A percentile compares a stretch with the other conserved stretches of the same genome.
Conservation (phyloP, 192 early-diverging fungal genomes). For the Tieghemiomyces parasiticus region DNA sequence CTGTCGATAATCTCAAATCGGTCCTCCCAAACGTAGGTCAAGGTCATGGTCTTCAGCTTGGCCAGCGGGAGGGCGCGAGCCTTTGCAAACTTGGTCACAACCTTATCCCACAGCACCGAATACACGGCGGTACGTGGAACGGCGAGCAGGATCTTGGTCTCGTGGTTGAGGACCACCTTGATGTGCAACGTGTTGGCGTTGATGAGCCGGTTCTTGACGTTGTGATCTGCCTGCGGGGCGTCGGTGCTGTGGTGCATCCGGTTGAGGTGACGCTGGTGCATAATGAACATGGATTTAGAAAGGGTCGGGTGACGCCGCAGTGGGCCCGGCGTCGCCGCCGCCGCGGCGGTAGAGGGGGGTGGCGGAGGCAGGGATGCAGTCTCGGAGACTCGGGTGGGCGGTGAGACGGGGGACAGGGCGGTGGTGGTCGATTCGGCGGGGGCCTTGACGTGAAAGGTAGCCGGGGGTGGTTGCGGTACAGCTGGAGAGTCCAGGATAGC, state of each 20-base stretch:
- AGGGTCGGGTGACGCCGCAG: conserved; percentile 4
- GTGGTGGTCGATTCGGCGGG: no score
- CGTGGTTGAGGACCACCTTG: conserved; percentile 5
- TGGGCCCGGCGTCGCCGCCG: background rate
- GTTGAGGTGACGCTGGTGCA: background rate
- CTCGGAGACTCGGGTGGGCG: no score
- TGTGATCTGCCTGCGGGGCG: conserved; percentile 7
- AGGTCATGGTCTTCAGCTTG: conserved; percentile 6
- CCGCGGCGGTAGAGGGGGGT: no score
- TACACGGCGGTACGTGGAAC: conserved; percentile 9
- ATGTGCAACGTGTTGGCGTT: conserved; percentile 1
- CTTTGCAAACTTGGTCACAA: background rate
- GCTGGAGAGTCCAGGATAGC: no score
- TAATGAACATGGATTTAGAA: conserved; percentile 1
- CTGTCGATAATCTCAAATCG: conserved; percentile 7
- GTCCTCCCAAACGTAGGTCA: conserved; percentile 9
- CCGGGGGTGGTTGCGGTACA: no score
- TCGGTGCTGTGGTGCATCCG: background rate
- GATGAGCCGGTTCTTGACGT: conserved; percentile 2
- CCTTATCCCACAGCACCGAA: conserved; percentile 11
- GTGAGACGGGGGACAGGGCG: no score
- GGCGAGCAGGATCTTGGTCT: background rate
- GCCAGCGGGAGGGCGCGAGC: background rate
- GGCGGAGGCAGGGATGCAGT: no score
- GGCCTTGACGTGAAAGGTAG: no score